Base-by-base conservation (phyloP, 2,329 filamentous ascomycete species). In the Monilinia fructigena region DNA sequence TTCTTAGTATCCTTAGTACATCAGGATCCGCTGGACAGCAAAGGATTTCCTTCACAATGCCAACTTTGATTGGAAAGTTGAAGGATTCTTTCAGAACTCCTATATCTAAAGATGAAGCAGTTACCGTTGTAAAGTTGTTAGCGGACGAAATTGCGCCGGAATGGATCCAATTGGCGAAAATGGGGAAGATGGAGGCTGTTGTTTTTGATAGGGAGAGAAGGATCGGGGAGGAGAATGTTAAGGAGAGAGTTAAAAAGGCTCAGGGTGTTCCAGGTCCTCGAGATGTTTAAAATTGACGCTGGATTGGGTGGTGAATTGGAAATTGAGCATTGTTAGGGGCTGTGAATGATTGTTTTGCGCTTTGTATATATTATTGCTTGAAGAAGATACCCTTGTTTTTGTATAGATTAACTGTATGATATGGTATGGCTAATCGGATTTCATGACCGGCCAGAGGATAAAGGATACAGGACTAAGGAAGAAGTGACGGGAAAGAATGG, bases 21-120 rank as follows among this genome's bases (percentile, higher is more conserved):
- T 75, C 76, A 54, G 81, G 80, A n/a, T 82, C 78, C 48, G 78
- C 79, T 10, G 81, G 81, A 20, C 81, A 85, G 73, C 83, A 81
- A 5, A 80, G 86, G 12, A 80, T 90, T 69, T 85, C 88, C 1
- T 92, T 91, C 73, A 84, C 85, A 31, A 84, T 92, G 81, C 79
- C 83, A 38, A 82, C 81, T 16, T 79, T 92, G 64, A 78, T 89
- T 23, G 83, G 86, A 70, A 89, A 87, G 75, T 80, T 93, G 59
- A 84, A 83, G 72, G 89, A 92, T 76, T 92, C 89, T 35, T 79
- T 90, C 53, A 75, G 73, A 40, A 74, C 70, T 7, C 69, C 82
- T 0, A 82, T 85, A 54, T 79, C 80, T 1, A 78, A 76, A 40
- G 77, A 79, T 7, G 83, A 85, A 70, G 80, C 81, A 12, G 78